Evolutionary conservation across 2,329 filamentous ascomycete species (phyloP), one percentile per base, ranked within the genome.

Genomic region (Aspergillus novofumigatus): DNA sequence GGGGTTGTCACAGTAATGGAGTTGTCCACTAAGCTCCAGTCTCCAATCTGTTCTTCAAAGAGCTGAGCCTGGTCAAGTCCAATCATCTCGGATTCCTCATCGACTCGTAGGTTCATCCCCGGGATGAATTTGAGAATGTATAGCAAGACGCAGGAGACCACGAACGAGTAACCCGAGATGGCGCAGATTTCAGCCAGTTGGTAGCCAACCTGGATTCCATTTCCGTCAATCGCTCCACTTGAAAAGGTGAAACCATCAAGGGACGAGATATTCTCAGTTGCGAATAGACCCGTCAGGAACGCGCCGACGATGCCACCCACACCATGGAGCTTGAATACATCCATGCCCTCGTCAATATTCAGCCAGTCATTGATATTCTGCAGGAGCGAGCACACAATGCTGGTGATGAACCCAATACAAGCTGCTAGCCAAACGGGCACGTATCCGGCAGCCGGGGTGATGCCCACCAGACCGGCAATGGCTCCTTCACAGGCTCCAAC

Each of bases 381-480:
- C 42, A 79, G 72, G 1, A 73, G 66, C 8, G 80, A 75, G 67
- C 82, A 84, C 25, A 81, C 72, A 7, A 80, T 74, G 8, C 76
- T 78, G 3, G 82, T 84, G 32, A 85, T 61, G 72, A 84, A 82
- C 4, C 82, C 82, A 61, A 85, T 83, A 26, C 81, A 72, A 1
- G 79, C 81, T 17, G 80, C 81, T 35, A 81, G 75, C 81, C 81
- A 83, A 50, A 78, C 66, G 26, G 76, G 77, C 21, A 83, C 80
- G 60, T 75, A 83, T 52, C 81, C 81, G 11, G 81, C 81, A 14
- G 80, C 82, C 11, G 81, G 82, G 0, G 81, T 84, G 65, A 84
- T 83, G n/a, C 81, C 82, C n/a, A 85, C 82, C 1, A 85, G 78
- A 38, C 83, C 83, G 48, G 82, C 81, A 60, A 85, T 84, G 26